Evolutionary conservation across 1,284 basidiomycete species (phyloP), one percentile per base, ranked within the genome.

Genomic region (Gastroboletus turbinatus): DNA sequence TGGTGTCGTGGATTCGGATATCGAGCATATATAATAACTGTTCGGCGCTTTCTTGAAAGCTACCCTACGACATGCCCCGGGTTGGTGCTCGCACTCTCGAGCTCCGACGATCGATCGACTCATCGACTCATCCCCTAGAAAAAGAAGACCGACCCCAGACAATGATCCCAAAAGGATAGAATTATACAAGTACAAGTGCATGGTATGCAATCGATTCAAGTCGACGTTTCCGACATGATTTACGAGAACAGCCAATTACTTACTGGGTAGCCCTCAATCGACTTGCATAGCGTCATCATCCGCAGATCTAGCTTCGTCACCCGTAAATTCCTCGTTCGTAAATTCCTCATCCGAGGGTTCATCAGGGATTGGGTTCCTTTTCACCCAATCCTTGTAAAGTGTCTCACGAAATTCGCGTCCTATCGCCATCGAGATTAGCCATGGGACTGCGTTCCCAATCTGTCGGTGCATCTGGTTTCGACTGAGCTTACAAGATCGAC

Each of bases 401-500:
- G 78, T 76, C 10, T 75, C 70, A 17, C 77, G 71, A 35, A 91
- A 74, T 63, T 87, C 80, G 21, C 80, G 75, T 27, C 85, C 88
- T 6, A 91, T 72, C 0, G 88, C 89, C 29, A 70, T 68, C 13
- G 78, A 78, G 14, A 91, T 70, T 5, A 76, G 85, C 75, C 83
- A 80, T 1, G 88, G 82, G 2, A 90, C 86, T 0, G 87, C 87
- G 60, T 91, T 91, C 17, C 88, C 88, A 58, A 91, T 90, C 60
- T 88, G 86, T 35, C 85, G 76, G 59, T 88, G 87, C 76, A 90
- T 85, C 87, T 89, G 19, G 19, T 17, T 35, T 14, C 13, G 39
- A 42, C 8, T 62, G 17, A 61, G 48, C 42, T 35, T n/a, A 35
- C 46, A 25, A 19, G 40, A 35, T 50, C 40, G 10, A 55, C 40